These are phyloP conservation scores for Cercospora sesami DNA, from an alignment of 2,329 filamentous ascomycete species.

Conservation along the genomic window DNA sequence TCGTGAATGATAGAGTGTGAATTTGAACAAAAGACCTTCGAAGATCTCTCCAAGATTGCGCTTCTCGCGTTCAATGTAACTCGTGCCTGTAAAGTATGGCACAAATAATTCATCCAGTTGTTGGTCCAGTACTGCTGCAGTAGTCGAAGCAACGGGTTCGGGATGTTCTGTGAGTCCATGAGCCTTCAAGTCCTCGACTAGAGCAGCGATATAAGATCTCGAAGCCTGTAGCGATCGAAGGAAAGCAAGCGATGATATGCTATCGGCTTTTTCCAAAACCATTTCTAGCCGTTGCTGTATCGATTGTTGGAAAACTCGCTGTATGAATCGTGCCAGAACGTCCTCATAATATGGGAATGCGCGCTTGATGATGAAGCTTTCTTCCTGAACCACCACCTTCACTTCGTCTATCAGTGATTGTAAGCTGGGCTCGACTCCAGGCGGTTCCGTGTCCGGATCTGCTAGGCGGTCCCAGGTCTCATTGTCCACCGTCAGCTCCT, in stretches of 20 bases:
- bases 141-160: constrained; percentile 83
- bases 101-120: constrained; percentile 67
- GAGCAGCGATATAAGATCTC: constrained; percentile 77
- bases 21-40: constrained; percentile 92
- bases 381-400: constrained; percentile 91
- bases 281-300: constrained; percentile 94
- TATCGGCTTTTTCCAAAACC: constrained; percentile 91
- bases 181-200: constrained; percentile 90
- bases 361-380: constrained; percentile 93
- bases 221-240: constrained; percentile 87
- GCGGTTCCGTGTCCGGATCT: constrained; percentile 89
- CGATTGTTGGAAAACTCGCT: constrained; percentile 95
- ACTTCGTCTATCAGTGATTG: constrained; percentile 94
- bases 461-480: constrained; percentile 83
- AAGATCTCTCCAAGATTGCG: constrained; percentile 75
- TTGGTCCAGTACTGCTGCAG: constrained; percentile 68
- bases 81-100: constrained; percentile 64
- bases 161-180: constrained; percentile 95
- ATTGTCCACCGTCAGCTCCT: constrained; percentile 75
- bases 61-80: constrained; percentile 66
- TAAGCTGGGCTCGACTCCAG: constrained; percentile 85
- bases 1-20: constrained; percentile 87
- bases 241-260: constrained; percentile 88
- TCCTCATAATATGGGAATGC: constrained; percentile 97
- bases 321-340: constrained; percentile 87